Evolutionary conservation across 139 green algal species (phyloP).

Genomic region (Tetraselmis striata): DNA sequence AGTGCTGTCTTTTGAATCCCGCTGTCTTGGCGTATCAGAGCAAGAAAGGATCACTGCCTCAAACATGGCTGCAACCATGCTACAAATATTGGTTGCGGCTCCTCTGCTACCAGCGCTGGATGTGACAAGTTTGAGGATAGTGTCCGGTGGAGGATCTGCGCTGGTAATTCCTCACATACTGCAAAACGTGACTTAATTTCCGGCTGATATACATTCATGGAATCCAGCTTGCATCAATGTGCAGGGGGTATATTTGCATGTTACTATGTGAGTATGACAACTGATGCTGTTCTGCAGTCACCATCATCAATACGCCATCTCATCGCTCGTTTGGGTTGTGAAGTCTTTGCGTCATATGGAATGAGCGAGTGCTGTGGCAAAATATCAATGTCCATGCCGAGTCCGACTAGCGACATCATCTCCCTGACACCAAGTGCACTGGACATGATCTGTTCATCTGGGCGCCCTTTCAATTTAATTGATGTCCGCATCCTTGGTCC

Average conservation of each 20-base stretch:
- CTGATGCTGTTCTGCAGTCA: slow-evolving; percentile 62
- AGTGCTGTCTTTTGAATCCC: too few relatives aligned
- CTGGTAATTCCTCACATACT: neutral
- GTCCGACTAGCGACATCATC: slow-evolving; percentile 12
- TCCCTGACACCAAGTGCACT: slow-evolving; percentile 2
- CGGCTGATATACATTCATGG: too few relatives aligned
- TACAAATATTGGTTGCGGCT: neutral
- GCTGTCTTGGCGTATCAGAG: too few relatives aligned
- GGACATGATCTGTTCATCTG: neutral
- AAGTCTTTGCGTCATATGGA: slow-evolving; percentile 84
- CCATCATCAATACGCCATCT: slow-evolving; percentile 40
- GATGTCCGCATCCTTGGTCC: neutral
- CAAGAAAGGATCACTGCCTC: neutral
- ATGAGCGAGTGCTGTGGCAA: slow-evolving; percentile 97
- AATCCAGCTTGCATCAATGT: too few relatives aligned
- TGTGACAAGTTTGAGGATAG: neutral
- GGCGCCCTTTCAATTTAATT: neutral
- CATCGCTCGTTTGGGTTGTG: slow-evolving; percentile 64
- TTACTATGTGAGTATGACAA: too few relatives aligned
- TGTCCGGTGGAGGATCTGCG: neutral
- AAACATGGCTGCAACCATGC: neutral
- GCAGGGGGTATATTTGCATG: too few relatives aligned
- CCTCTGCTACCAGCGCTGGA: neutral
- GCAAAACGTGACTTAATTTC: too few relatives aligned
- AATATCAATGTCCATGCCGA: slow-evolving; percentile 84